These are phyloP conservation scores for Fusarium sororula DNA, from an alignment of 2,329 filamentous ascomycete species.

Conservation along the genomic window DNA sequence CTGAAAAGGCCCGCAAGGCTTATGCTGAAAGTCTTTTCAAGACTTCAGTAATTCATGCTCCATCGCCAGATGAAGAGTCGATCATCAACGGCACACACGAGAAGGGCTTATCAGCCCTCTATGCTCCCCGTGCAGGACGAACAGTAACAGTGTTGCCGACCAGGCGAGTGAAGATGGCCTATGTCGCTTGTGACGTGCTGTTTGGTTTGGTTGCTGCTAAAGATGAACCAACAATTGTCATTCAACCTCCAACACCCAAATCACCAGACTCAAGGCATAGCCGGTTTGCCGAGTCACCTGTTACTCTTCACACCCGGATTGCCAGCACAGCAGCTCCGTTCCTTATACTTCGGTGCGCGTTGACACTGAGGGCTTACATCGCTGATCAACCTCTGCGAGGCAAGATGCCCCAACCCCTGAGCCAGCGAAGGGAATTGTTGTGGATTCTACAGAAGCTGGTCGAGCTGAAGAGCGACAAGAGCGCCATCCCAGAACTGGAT, in stretches of 20 bases:
- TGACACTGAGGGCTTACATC: conserved; percentile 85
- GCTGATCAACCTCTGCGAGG: conserved; percentile 92
- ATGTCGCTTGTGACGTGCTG: conserved; percentile 82
- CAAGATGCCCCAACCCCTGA: conserved; percentile 85
- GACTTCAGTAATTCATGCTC: conserved; percentile 81
- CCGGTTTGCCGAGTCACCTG: conserved; percentile 29
- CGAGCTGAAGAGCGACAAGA: conserved; percentile 72
- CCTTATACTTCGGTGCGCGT: conserved; percentile 80
- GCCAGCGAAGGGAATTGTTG: conserved; percentile 80
- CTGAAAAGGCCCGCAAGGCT: conserved; percentile 71
- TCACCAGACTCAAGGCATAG: conserved; percentile 46
- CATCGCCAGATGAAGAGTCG: conserved; percentile 62
- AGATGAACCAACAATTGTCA: conserved; percentile 45
- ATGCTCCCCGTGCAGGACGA: conserved; percentile 72
- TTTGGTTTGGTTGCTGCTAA: conserved; percentile 70
- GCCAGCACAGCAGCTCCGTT: conserved; percentile 82
- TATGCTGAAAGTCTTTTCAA: conserved; percentile 83
- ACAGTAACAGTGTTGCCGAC: conserved; percentile 75
- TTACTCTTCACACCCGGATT: conserved; percentile 64
- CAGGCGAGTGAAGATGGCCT: conserved; percentile 76
- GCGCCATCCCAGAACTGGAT: conserved; percentile 69
- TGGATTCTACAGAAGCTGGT: conserved; percentile 75
- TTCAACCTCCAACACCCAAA: conserved; percentile 57
- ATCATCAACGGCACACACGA: conserved; percentile 58
- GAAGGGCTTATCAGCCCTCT: conserved; percentile 67